Percentiles rank a stretch among this genome's conserved stretches.
These are phyloP conservation scores for Xerocomellus chrysenteron DNA, from an alignment of 768 basidiomycete species.

Conservation along the genomic window DNA sequence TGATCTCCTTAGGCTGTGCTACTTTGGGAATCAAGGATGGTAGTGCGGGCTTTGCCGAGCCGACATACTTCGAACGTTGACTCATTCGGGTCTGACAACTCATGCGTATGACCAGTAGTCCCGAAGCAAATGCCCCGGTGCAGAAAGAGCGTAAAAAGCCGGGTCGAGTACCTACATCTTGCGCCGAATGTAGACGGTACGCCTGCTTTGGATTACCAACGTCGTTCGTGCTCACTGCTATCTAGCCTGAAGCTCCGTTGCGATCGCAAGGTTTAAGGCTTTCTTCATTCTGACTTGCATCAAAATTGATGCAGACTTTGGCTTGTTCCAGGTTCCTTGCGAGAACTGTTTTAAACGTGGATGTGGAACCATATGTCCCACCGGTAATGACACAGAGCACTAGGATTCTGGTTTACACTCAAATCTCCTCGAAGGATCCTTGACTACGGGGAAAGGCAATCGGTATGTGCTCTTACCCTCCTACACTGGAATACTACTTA, in stretches of 20 bases:
- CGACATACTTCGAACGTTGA: not conserved
- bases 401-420: conserved; percentile 3
- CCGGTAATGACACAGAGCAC: conserved; percentile 45
- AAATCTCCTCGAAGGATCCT: conserved; percentile 39
- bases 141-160: conserved; percentile 45
- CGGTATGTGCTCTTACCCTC: conserved; percentile 33
- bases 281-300: not conserved
- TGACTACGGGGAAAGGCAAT: conserved; percentile 61
- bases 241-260: conserved; percentile 61
- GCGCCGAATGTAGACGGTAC: conserved; percentile 41
- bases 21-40: too few species aligned
- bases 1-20: too few species aligned
- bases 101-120: conserved; percentile 1
- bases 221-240: not conserved
- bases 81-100: too few species aligned
- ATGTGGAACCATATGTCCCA: conserved; percentile 75
- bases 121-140: conserved; percentile 9
- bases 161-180: conserved; percentile 46
- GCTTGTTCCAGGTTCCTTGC: conserved; percentile 59
- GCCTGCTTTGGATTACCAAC: not conserved
- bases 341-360: conserved; percentile 76
- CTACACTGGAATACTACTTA: not conserved
- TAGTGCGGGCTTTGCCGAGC: conserved; percentile 10
- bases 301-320: conserved; percentile 13
- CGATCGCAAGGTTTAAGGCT: conserved; percentile 51